Base-by-base conservation (phyloP, 2,329 filamentous ascomycete genomes). In the Rutstroemia sp. region DNA sequence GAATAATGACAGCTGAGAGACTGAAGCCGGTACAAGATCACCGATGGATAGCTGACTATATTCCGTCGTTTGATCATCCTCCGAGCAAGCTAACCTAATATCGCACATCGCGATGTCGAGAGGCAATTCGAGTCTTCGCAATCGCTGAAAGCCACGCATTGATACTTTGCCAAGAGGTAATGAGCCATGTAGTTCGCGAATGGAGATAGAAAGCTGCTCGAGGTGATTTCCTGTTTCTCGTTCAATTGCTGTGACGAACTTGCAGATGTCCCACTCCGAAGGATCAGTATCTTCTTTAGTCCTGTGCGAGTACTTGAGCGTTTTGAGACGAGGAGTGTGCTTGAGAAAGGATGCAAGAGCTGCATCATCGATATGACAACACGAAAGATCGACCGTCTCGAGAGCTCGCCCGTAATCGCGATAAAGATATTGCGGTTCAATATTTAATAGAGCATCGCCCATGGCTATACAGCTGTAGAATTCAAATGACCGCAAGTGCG, bases 251-350 rank as follows among this genome's bases (percentile, higher is more conserved):
- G 39, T 45, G 27, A 61, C 38, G 46, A 59, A 59, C 30, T 57
- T 56, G 57, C 54, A 59, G 45, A 60, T 58, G 25, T 60, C 48
- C 56, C 56, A 60, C 30, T 58, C 49, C 14, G 14, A 4, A 16
- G 14, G 4, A 17, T 41, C 14, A 41, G 4, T 49, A 3, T 8
- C 5, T 30, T 27, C 14, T 37, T 21, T 39, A 6, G 17, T n/a
- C 3, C 19, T 5, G 37, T 49, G 6, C 9, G 25, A 34, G 16
- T 44, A 44, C n/a, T 8, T 16, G 34, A 39, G 30, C 34, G n/a
- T 48, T 17, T 38, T 51, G 23, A 21, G 38, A 21, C 4, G 9
- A 10, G 38, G 6, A 16, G 39, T 34, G 38, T 51, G 23, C 38
- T 41, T 34, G 38, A 44, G 38, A 34, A 37, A 52, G n/a, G 21